phyloP scores from a whole-genome alignment of 2,329 filamentous ascomycete genomes.

The Colletotrichum truncatum region DNA sequence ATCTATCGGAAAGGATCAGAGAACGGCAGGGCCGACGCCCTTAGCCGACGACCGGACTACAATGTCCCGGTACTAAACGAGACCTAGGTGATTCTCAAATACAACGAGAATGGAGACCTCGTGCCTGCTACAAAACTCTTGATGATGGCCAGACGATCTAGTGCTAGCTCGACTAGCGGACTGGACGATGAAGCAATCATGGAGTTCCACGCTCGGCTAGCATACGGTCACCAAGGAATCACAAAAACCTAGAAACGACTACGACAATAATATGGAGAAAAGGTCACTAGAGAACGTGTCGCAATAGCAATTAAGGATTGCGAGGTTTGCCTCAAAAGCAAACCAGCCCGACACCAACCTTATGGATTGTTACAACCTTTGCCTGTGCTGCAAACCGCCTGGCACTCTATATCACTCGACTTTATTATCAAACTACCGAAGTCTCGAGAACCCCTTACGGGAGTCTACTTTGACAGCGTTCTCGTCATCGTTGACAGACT shows the following conservation, averaged over 20 bases:
- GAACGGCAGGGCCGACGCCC: neutral
- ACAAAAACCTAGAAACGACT: neutral
- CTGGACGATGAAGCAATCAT: neutral
- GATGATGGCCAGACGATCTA: neutral
- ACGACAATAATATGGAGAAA: neutral
- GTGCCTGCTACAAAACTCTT: neutral
- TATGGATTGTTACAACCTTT: neutral
- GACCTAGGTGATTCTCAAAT: neutral
- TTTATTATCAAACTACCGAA: neutral
- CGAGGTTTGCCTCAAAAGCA: neutral
- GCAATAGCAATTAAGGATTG: neutral
- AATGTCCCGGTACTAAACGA: neutral
- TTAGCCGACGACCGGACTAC: neutral
- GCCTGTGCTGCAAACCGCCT: neutral
- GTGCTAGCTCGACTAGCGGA: neutral
- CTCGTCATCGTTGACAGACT: neutral
- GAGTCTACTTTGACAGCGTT: neutral
- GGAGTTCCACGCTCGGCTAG: neutral
- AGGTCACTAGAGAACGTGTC: neutral
- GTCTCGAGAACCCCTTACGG: neutral
- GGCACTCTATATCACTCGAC: neutral
- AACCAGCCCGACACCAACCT: neutral
- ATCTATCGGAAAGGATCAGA: neutral
- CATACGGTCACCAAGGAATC: neutral
- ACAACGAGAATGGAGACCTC: neutral